A percentile compares a stretch with the other conserved stretches of the same genome.
Evolutionary conservation across 1,284 basidiomycete genomes (phyloP).

Genomic region (Melampsora larici-populina): DNA sequence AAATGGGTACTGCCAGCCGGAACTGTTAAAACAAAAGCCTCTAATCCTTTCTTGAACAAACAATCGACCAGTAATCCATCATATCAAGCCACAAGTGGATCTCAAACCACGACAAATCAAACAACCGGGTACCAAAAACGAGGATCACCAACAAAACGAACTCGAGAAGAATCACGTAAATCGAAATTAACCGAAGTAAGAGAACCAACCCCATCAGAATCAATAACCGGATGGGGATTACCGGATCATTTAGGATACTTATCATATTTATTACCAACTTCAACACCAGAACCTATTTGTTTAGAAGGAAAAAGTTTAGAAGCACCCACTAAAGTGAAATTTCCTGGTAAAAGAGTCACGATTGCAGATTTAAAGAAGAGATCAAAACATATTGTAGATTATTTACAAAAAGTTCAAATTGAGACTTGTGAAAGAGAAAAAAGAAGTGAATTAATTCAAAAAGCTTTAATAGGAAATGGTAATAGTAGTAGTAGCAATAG

Average conservation of each 20-base stretch:
- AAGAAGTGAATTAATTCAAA: constrained; percentile 59
- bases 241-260: constrained; percentile 92
- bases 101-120: background rate
- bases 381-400: constrained; percentile 83
- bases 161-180: constrained; percentile 14
- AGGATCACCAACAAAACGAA: constrained; percentile 25
- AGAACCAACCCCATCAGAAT: background rate
- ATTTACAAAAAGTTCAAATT: constrained; percentile 60
- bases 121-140: background rate
- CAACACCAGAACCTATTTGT: constrained; percentile 70
- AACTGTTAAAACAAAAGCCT: background rate
- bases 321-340: constrained; percentile 84
- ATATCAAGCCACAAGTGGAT: background rate
- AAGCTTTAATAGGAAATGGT: constrained; percentile 71
- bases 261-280: constrained; percentile 73
- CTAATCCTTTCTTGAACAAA: background rate
- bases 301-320: constrained; percentile 65
- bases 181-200: constrained; percentile 3
- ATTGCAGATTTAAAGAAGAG: constrained; percentile 96
- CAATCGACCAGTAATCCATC: background rate
- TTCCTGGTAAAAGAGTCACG: constrained; percentile 89
- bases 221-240: constrained; percentile 68
- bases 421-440: constrained; percentile 54
- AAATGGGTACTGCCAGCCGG: background rate
- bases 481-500: constrained; percentile 60